Evolutionary conservation across 2,329 filamentous ascomycete species (phyloP).

Genomic region (Aspergillus pseudotamarii): DNA sequence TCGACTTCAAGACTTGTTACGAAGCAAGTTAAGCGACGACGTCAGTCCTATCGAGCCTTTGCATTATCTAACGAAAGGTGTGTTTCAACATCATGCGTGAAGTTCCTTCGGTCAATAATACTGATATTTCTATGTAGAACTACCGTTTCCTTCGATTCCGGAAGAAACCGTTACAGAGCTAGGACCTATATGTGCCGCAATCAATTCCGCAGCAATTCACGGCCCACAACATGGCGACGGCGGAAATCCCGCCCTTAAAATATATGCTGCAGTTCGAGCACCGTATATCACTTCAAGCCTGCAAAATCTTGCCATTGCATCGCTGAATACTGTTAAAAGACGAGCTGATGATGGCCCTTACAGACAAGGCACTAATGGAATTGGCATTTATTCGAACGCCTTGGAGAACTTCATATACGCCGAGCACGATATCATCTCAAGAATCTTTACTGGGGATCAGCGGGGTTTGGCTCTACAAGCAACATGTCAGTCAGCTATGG

Average conservation of each 20-base stretch:
- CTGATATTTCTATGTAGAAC: slow-evolving; percentile 43
- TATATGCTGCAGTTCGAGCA: slow-evolving; percentile 84
- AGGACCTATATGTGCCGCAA: slow-evolving; percentile 75
- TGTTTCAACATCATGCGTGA: neutral
- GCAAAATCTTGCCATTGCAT: slow-evolving; percentile 84
- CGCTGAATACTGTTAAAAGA: slow-evolving; percentile 79
- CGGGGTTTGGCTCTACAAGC: slow-evolving; percentile 78
- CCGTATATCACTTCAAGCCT: slow-evolving; percentile 82
- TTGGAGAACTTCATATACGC: slow-evolving; percentile 85
- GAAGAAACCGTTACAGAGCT: slow-evolving; percentile 76
- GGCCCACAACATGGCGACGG: slow-evolving; percentile 53
- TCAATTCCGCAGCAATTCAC: slow-evolving; percentile 64
- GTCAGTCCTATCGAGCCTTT: slow-evolving; percentile 82
- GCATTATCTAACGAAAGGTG: slow-evolving; percentile 87
- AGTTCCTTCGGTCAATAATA: no score
- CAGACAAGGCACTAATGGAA: slow-evolving; percentile 84
- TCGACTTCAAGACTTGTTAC: slow-evolving; percentile 83
- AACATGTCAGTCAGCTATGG: slow-evolving; percentile 76
- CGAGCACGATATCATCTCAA: slow-evolving; percentile 88
- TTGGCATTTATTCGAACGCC: slow-evolving; percentile 82
- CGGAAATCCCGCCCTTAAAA: slow-evolving; percentile 73
- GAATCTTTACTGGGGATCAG: slow-evolving; percentile 82
- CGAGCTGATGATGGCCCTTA: slow-evolving; percentile 78
- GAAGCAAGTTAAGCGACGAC: slow-evolving; percentile 76
- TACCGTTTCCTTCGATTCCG: slow-evolving; percentile 77